These are phyloP conservation scores for Orbilia ellipsospora DNA, from an alignment of 2,329 filamentous ascomycete genomes.

Conservation along the genomic window DNA sequence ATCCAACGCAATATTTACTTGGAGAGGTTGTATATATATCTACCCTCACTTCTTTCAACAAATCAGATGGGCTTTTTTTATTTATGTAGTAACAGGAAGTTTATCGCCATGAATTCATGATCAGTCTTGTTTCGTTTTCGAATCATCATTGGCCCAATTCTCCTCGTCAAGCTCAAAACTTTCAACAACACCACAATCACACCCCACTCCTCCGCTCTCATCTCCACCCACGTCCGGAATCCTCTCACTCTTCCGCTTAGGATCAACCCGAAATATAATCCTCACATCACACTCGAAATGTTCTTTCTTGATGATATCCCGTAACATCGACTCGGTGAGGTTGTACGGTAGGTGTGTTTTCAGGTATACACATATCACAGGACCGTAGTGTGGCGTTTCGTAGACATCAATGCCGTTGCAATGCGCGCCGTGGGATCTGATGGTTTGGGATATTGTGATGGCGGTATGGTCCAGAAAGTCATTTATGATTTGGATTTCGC, in stretches of 20 bases:
- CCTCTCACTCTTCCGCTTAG: background rate
- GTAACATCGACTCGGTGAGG: background rate
- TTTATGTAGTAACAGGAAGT: too few relatives aligned
- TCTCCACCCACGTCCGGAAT: background rate
- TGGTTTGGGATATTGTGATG: conserved; percentile 1
- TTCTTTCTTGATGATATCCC: background rate
- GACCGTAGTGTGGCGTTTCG: conserved; percentile 1
- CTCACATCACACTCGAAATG: background rate
- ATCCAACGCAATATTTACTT: conserved; percentile 19
- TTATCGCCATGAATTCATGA: too few relatives aligned
- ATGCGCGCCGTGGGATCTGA: background rate
- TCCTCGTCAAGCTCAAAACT: too few relatives aligned
- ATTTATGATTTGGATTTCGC: conserved; percentile 2
- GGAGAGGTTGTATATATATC: too few relatives aligned
- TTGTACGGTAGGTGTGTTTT: background rate
- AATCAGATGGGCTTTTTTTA: too few relatives aligned
- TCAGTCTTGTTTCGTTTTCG: too few relatives aligned
- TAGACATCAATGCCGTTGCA: conserved; percentile 14
- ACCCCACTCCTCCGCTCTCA: too few relatives aligned
- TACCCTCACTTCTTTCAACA: too few relatives aligned
- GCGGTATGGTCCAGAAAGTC: background rate
- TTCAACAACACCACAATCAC: too few relatives aligned
- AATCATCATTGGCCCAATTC: too few relatives aligned
- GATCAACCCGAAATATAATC: conserved; percentile 14
- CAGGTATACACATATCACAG: conserved; percentile 7